Percentiles rank a stretch among this genome's conserved stretches.
Evolutionary conservation across 768 basidiomycete genomes (phyloP).

Genomic region (Lactarius sp.): DNA sequence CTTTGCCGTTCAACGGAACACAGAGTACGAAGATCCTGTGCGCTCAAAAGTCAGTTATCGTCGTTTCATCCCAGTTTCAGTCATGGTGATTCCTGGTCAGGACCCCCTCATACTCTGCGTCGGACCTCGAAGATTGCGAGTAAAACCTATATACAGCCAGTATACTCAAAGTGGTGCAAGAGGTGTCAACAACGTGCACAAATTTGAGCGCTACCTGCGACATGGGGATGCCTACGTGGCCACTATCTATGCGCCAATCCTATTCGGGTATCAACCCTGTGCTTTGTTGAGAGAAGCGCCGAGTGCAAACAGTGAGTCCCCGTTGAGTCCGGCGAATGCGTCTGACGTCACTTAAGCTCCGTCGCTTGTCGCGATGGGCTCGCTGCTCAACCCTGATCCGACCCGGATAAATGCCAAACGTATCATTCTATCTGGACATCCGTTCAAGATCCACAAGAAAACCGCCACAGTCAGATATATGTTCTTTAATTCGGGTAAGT

Average conservation of each 20-base stretch:
- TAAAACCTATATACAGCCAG: constrained; percentile 90
- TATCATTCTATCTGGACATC: constrained; percentile 92
- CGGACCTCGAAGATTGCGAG: constrained; percentile 77
- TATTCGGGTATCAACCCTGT: constrained; percentile 82
- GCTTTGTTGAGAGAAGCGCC: constrained; percentile 66
- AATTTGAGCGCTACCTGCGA: constrained; percentile 85
- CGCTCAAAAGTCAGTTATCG: constrained; percentile 69
- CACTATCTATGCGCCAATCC: constrained; percentile 83
- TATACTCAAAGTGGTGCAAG: constrained; percentile 86
- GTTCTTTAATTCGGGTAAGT: constrained; percentile 87
- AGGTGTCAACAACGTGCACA: constrained; percentile 95
- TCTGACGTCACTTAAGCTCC: constrained; percentile 45
- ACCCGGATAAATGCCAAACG: constrained; percentile 90
- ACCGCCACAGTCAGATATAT: constrained; percentile 97
- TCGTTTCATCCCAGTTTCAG: neutral
- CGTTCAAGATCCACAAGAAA: constrained; percentile 95
- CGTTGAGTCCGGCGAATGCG: constrained; percentile 9
- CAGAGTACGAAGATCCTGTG: constrained; percentile 85
- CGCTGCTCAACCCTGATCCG: constrained; percentile 84
- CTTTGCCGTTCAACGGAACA: constrained; percentile 91
- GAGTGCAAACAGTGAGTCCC: constrained; percentile 55
- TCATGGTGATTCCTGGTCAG: constrained; percentile 35
- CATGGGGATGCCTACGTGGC: constrained; percentile 80
- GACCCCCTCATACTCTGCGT: constrained; percentile 87
- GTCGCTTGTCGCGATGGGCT: constrained; percentile 84